Conservation (phyloP, 371 early-diverging fungal genomes). For the Rhizopus microsporus region DNA sequence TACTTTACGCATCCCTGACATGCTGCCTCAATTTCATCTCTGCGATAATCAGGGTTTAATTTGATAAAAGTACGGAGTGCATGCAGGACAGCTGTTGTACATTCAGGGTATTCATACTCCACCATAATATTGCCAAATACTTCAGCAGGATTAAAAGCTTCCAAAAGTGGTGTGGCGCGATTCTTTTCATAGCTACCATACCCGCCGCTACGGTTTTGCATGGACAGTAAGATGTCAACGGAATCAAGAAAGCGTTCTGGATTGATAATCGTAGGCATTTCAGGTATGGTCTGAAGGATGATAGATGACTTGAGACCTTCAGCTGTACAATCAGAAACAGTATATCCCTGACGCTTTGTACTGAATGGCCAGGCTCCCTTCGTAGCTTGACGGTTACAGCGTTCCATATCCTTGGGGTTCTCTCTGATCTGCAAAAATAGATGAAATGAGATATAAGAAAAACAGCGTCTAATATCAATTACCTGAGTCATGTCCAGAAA, state of each 20-base stretch:
- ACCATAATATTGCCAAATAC: constrained; percentile 97
- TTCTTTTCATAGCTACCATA: constrained; percentile 90
- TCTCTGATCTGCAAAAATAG: constrained; percentile 58
- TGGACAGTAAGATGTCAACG: constrained; percentile 85
- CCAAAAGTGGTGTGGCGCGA: constrained; percentile 80
- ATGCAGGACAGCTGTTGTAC: constrained; percentile 91
- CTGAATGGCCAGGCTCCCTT: constrained; percentile 98
- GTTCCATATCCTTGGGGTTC: constrained; percentile 66
- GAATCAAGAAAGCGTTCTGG: constrained; percentile 79
- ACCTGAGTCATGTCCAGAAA: constrained; percentile 89
- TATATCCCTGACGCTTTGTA: constrained; percentile 91
- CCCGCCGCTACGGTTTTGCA: constrained; percentile 92
- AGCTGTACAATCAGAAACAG: constrained; percentile 96
- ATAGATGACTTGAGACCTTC: constrained; percentile 89
- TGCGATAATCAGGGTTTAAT: constrained; percentile 79
- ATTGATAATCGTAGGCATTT: constrained; percentile 39
- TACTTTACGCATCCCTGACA: constrained; percentile 69
- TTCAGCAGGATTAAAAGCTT: constrained; percentile 92
- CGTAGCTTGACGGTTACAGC: constrained; percentile 80
- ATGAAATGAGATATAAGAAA: neutral
- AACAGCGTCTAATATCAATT: neutral
- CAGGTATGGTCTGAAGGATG: constrained; percentile 67
- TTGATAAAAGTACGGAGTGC: constrained; percentile 80
- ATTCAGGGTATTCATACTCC: constrained; percentile 96
- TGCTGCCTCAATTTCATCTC: constrained; percentile 75